These are phyloP conservation scores for Mercurialis annua DNA, from an alignment of 345 rosid species.

Conservation along the genomic window DNA sequence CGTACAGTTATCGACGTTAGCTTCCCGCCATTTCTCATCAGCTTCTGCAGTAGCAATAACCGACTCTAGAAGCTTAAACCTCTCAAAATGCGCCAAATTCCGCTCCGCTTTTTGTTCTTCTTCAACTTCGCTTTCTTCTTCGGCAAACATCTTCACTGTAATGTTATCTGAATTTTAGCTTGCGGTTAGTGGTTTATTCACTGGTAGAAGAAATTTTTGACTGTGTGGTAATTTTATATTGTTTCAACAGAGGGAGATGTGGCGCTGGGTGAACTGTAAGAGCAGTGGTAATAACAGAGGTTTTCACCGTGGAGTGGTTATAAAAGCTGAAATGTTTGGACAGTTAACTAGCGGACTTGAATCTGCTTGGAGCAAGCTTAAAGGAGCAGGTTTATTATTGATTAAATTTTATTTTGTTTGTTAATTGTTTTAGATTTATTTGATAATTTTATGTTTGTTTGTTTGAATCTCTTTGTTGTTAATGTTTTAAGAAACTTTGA, in stretches of 20 bases:
- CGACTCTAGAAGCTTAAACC: constrained; percentile 11
- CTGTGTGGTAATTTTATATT: neutral
- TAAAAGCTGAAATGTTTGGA: constrained; percentile 93
- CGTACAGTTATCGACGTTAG: constrained; percentile 37
- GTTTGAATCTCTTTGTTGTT: neutral
- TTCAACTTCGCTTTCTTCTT: constrained; percentile 46
- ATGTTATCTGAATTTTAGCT: constrained; percentile 15
- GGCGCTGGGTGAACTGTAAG: constrained; percentile 63
- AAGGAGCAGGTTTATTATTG: constrained; percentile 82
- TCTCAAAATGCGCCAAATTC: constrained; percentile 27
- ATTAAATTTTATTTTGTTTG: neutral
- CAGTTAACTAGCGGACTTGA: constrained; percentile 93
- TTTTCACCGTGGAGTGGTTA: constrained; percentile 44
- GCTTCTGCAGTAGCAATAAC: constrained; percentile 19
- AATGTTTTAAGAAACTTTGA: constrained; percentile 70
- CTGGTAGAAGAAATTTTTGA: neutral
- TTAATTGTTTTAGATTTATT: neutral
- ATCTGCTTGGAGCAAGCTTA: constrained; percentile 95
- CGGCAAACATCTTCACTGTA: constrained; percentile 56
- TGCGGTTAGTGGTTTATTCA: too few species aligned
- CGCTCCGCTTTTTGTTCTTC: constrained; percentile 8
- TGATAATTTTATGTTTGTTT: neutral
- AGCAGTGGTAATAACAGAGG: constrained; percentile 42
- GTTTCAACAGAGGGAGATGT: constrained; percentile 48
- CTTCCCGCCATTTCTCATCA: constrained; percentile 48